Percentiles rank a stretch among this genome's conserved stretches.
phyloP scores from a whole-genome alignment of 768 basidiomycete genomes.

The Termitomyces sp. region DNA sequence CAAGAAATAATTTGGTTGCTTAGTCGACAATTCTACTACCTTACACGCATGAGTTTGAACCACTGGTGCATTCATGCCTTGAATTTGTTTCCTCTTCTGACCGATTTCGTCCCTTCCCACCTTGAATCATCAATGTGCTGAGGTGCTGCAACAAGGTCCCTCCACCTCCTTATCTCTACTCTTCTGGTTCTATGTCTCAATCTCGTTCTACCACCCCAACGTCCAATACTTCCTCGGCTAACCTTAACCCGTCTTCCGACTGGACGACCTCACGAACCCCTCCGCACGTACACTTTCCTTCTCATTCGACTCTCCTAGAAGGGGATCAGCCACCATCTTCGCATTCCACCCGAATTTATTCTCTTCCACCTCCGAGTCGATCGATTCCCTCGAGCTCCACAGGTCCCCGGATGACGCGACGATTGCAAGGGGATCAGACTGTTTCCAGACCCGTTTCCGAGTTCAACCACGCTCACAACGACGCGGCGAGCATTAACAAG shows the following conservation, averaged over 20 bases:
- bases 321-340: conserved; percentile 20
- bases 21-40: conserved; percentile 15
- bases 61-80: conserved; percentile 18
- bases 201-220: conserved; percentile 43
- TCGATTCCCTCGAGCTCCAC: conserved; percentile 17
- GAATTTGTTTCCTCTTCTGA: conserved; percentile 11
- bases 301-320: conserved; percentile 17
- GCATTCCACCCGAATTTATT: conserved; percentile 24
- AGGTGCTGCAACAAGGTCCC: conserved; percentile 37
- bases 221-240: conserved; percentile 36
- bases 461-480: conserved; percentile 51
- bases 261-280: conserved; percentile 42
- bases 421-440: conserved; percentile 30
- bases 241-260: conserved; percentile 29
- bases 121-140: conserved; percentile 38
- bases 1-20: conserved; percentile 18
- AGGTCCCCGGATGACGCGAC: conserved; percentile 42
- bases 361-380: conserved; percentile 17
- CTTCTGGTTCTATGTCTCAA: conserved; percentile 44
- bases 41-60: conserved; percentile 15
- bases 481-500: conserved; percentile 58
- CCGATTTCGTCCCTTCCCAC: conserved; percentile 22
- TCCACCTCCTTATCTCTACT: conserved; percentile 26
- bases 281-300: conserved; percentile 33
- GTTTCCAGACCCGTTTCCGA: conserved; percentile 20